A percentile compares a stretch with the other conserved stretches of the same genome.
phyloP scores from a whole-genome alignment of 495 filamentous ascomycete genomes.

The Aspergillus campestris region DNA sequence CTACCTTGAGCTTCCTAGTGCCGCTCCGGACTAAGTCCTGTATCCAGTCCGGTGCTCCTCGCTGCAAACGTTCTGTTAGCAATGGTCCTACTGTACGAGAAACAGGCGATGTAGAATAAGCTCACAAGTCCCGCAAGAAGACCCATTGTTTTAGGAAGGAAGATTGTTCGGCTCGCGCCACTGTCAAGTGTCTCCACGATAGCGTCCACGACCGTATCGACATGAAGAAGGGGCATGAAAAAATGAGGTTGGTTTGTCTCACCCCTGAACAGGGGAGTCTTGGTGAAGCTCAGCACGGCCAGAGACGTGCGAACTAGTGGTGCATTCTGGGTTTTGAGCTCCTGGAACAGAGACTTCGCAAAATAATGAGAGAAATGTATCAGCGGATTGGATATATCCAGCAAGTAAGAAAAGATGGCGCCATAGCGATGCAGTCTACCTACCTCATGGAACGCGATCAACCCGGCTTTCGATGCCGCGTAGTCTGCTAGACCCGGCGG shows the following conservation, averaged over 20 bases:
- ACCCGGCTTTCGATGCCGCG: conserved; percentile 60
- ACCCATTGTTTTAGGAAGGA: conserved; percentile 24
- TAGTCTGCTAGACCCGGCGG: conserved; percentile 56
- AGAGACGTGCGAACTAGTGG: conserved; percentile 21
- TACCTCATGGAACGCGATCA: conserved; percentile 61
- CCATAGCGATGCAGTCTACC: neutral
- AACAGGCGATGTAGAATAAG: neutral
- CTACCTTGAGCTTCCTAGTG: conserved; percentile 12
- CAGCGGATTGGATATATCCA: no score
- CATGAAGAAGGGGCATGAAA: conserved; percentile 25
- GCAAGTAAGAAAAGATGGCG: no score
- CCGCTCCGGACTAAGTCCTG: conserved; percentile 11
- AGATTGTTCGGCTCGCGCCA: conserved; percentile 21
- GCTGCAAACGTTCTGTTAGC: conserved; percentile 4
- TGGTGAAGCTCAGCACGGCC: conserved; percentile 24
- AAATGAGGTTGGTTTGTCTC: conserved; percentile 22
- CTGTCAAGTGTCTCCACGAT: conserved; percentile 25
- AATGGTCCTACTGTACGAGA: neutral
- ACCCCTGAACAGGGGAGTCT: conserved; percentile 24
- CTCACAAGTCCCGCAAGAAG: conserved; percentile 26
- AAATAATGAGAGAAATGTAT: no score
- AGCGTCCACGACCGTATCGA: conserved; percentile 25
- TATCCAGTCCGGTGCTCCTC: conserved; percentile 14
- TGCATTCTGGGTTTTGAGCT: conserved; percentile 31
- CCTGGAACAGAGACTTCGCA: conserved; percentile 34